phyloP scores from a whole-genome alignment of 1,139 yeast genomes.

The Blastobotrys persicus region DNA sequence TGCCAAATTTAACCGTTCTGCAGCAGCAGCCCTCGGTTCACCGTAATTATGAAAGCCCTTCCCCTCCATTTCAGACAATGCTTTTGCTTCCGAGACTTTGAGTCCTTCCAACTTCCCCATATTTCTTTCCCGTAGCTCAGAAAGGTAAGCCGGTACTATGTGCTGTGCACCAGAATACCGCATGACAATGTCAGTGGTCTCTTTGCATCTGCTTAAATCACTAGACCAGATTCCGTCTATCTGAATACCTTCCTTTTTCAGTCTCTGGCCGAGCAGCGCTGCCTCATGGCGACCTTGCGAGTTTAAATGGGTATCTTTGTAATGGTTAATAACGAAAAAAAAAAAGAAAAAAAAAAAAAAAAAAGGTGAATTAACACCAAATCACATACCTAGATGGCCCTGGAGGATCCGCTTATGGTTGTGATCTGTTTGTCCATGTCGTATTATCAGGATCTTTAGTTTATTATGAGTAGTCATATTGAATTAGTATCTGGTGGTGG shows the following conservation, averaged over 20 bases:
- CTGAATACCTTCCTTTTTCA: slow-evolving; percentile 15
- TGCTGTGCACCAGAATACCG: slow-evolving; percentile 10
- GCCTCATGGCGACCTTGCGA: slow-evolving; percentile 29
- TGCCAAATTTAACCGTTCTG: slow-evolving; percentile 49
- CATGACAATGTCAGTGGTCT: slow-evolving; percentile 31
- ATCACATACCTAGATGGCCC: slow-evolving; percentile 50
- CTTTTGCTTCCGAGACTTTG: slow-evolving; percentile 63
- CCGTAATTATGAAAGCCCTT: slow-evolving; percentile 51
- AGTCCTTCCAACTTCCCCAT: slow-evolving; percentile 85
- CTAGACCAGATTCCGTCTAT: slow-evolving; percentile 35
- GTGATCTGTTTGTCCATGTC: slow-evolving; percentile 82
- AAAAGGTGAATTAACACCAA: no score
- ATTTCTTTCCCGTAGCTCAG: slow-evolving; percentile 63
- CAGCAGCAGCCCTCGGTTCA: slow-evolving; percentile 50
- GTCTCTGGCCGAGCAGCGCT: slow-evolving; percentile 25
- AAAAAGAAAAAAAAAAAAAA: neutral
- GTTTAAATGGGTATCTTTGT: slow-evolving; percentile 28
- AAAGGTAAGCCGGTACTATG: slow-evolving; percentile 28
- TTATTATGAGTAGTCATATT: slow-evolving; percentile 2
- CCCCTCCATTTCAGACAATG: slow-evolving; percentile 50
- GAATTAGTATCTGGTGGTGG: no score
- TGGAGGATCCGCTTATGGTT: slow-evolving; percentile 66
- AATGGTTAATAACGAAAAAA: neutral
- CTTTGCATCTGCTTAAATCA: slow-evolving; percentile 34
- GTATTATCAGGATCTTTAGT: slow-evolving; percentile 58